Conservation (phyloP, 1,139 yeast genomes). For the Saccharomyces pastorianus region DNA sequence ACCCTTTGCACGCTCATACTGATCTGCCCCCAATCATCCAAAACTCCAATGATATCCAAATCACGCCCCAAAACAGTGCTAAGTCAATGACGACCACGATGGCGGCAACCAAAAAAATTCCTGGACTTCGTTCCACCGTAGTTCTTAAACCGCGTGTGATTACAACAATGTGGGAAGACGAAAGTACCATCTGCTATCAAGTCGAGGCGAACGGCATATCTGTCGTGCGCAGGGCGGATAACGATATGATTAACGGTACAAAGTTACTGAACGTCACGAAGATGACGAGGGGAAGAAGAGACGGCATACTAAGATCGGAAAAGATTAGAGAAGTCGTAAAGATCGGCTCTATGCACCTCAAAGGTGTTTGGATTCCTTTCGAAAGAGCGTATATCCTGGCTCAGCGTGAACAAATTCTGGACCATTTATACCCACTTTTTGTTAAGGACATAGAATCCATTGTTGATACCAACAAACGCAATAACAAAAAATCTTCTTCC, state of each 20-base stretch:
- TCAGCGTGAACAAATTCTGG: slow-evolving; percentile 80
- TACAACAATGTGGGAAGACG: too few species aligned
- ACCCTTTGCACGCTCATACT: background rate
- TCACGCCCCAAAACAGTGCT: background rate
- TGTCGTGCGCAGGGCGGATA: too few species aligned
- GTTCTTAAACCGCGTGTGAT: slow-evolving; percentile 38
- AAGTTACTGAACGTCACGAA: too few species aligned
- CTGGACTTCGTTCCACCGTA: slow-evolving; percentile 29
- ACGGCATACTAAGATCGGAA: too few species aligned
- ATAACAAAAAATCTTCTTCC: background rate
- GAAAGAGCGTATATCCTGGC: slow-evolving; percentile 80
- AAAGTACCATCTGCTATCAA: too few species aligned
- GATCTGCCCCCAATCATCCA: background rate
- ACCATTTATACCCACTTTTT: slow-evolving; percentile 76
- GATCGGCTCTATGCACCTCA: too few species aligned
- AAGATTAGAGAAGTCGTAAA: too few species aligned
- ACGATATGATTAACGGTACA: too few species aligned
- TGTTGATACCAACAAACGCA: slow-evolving; percentile 1
- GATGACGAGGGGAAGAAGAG: too few species aligned
- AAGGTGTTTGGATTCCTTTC: too few species aligned
- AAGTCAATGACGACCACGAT: background rate
- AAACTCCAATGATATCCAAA: background rate
- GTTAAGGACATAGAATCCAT: slow-evolving; percentile 49
- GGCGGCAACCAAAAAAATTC: background rate
- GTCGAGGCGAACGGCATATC: too few species aligned